phyloP scores from a whole-genome alignment of 371 early-diverging fungal species.

The Pancytospora philotis region DNA sequence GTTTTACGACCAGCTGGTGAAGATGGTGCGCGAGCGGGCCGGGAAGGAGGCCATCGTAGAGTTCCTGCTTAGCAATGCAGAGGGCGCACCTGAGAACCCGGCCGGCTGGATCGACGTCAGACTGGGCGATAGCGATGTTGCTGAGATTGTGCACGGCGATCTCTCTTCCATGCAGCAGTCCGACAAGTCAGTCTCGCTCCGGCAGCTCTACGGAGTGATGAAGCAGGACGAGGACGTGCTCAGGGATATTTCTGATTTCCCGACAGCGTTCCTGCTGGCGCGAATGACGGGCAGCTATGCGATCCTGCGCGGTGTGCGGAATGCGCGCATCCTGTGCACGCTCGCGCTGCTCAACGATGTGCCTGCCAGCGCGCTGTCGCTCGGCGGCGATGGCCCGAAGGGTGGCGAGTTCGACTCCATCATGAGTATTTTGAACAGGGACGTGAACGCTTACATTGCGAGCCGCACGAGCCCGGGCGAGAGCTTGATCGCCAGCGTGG shows the following conservation, averaged over 20 bases:
- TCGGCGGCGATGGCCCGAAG: not conserved
- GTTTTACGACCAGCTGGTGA: constrained; percentile 13
- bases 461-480: not conserved
- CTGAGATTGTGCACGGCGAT: not conserved
- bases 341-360: not conserved
- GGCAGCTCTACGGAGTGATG: not conserved
- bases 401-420: not conserved
- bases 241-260: not conserved
- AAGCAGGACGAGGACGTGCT: not conserved
- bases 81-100: not conserved
- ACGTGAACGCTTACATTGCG: not conserved
- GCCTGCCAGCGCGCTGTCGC: not conserved
- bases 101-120: not conserved
- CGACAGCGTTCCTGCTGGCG: not conserved
- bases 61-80: not conserved
- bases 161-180: not conserved
- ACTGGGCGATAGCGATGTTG: not conserved
- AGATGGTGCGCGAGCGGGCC: not conserved
- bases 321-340: not conserved
- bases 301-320: not conserved
- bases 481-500: not conserved
- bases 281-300: not conserved
- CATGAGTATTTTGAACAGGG: not conserved
- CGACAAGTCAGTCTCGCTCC: not conserved
- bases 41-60: not conserved